Base-by-base conservation (phyloP, 2,329 filamentous ascomycete genomes). In the Pseudogymnoascus sp. region DNA sequence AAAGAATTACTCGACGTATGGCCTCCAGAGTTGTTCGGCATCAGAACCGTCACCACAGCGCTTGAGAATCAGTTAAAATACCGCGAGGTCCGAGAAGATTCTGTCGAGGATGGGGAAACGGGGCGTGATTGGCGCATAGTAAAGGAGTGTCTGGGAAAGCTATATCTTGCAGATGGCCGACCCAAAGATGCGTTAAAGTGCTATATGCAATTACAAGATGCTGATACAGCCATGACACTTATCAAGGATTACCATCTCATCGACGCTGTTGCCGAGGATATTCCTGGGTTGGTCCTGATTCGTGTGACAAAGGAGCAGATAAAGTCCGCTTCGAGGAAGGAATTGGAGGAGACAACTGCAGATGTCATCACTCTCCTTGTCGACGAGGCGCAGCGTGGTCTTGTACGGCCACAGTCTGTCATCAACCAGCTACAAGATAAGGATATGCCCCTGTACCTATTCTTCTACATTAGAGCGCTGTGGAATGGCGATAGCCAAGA, bases 161-260 rank as follows among this genome's bases (percentile, higher is more conserved):
- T 99, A 14, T 91, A 93, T 71, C 84, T 97, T 63, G 89, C 90
- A 7, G 89, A 87, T 67, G 90, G 91, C 0, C 86, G 90, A 63
- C 87, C 90, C 67, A 83, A 89, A 63, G 92, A 97, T 71, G 93
- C 95, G 1, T 78, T 99, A 50, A 87, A 85, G 70, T 94, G 89
- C 74, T 96, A 95, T 72, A 95, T 99, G 71, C 87, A 84, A 66
- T 82, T 97, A 3, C 92, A 97, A 72, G 91, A 99, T 75, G 92
- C 92, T 0, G 92, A 97, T 72, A 88, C 89, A 8, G 90, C 91
- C 0, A 93, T 99, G 83, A 79, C 83, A 11, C 77, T 99, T 64
- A 95, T 99, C 69, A 85, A 86, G 65, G 90, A 96, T 40, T 89
- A 91, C 69, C 92, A 96, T 72, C 81, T 99, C n/a, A 86, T 95